A percentile compares a stretch with the other conserved stretches of the same genome.
Conservation (phyloP, 148 eudicot species). For the Bassia scoparia region DNA sequence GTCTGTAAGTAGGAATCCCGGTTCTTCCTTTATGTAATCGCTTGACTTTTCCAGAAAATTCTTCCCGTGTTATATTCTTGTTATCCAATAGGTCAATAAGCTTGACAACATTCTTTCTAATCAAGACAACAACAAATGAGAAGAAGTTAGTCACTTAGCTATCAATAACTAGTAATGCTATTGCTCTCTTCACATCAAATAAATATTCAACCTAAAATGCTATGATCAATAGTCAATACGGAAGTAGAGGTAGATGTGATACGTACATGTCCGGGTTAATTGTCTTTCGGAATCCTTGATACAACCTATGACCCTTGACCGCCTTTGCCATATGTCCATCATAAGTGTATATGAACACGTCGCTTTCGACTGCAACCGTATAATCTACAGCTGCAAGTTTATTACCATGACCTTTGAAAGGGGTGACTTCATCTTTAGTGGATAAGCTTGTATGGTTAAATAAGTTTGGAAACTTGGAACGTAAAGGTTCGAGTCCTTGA, state of each 20-base stretch:
- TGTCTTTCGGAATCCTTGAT: conserved; percentile 61
- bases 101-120: conserved; percentile 43
- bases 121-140: not conserved
- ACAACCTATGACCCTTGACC: conserved; percentile 67
- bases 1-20: conserved; percentile 50
- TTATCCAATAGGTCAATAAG: conserved; percentile 51
- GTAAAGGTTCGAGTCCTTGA: conserved; percentile 40
- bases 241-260: not conserved
- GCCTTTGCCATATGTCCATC: conserved; percentile 88
- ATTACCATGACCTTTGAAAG: conserved; percentile 46
- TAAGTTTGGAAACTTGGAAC: conserved; percentile 45
- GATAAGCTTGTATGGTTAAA: conserved; percentile 56
- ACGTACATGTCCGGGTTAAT: conserved; percentile 68
- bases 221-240: too few species aligned
- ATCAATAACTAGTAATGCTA: not conserved
- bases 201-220: too few species aligned
- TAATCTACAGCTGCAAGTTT: conserved; percentile 71
- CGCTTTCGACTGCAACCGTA: conserved; percentile 56
- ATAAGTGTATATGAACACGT: conserved; percentile 63
- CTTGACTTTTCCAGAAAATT: conserved; percentile 44
- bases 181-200: not conserved
- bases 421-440: conserved; percentile 42
- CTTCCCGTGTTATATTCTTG: conserved; percentile 52
- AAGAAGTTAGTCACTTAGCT: not conserved
- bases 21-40: conserved; percentile 37